Conservation (phyloP, 768 basidiomycete genomes). For the Lactarius indigo region DNA sequence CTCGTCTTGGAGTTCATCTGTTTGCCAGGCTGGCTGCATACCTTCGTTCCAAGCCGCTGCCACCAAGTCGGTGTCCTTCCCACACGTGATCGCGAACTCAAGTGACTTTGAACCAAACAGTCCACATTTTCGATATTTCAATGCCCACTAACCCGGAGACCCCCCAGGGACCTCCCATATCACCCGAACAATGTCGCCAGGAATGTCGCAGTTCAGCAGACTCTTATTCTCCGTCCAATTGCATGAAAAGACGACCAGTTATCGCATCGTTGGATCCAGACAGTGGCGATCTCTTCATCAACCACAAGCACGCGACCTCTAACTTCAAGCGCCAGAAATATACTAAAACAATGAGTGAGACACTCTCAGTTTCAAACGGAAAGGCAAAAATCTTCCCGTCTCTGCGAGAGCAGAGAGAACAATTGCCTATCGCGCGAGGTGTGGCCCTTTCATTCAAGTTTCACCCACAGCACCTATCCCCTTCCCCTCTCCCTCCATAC, state of each 20-base stretch:
- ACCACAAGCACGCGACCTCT: conserved; percentile 1
- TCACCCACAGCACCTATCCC: not conserved
- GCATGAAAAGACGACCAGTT: conserved; percentile 14
- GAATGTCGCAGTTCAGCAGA: not conserved
- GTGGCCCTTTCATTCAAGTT: conserved; percentile 18
- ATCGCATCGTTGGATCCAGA: conserved; percentile 10
- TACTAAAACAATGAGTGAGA: conserved; percentile 5
- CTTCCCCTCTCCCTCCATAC: not conserved
- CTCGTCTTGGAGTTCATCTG: conserved; percentile 87
- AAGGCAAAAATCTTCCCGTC: conserved; percentile 21
- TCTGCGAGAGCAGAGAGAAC: conserved; percentile 60
- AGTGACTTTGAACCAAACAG: not conserved
- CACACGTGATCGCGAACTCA: conserved; percentile 17
- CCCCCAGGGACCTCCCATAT: not conserved
- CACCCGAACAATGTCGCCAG: not conserved
- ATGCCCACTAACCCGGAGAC: conserved; percentile 9
- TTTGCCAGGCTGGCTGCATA: conserved; percentile 69
- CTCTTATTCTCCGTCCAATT: not conserved
- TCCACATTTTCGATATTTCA: not conserved
- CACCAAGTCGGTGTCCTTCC: not conserved
- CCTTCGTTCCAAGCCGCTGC: not conserved
- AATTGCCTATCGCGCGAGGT: conserved; percentile 82
- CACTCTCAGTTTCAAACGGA: conserved; percentile 23
- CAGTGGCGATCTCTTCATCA: not conserved
- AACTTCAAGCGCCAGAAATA: conserved; percentile 21